Conservation (phyloP, 352 stramenopile species). For the Phytophthora colocasiae region DNA sequence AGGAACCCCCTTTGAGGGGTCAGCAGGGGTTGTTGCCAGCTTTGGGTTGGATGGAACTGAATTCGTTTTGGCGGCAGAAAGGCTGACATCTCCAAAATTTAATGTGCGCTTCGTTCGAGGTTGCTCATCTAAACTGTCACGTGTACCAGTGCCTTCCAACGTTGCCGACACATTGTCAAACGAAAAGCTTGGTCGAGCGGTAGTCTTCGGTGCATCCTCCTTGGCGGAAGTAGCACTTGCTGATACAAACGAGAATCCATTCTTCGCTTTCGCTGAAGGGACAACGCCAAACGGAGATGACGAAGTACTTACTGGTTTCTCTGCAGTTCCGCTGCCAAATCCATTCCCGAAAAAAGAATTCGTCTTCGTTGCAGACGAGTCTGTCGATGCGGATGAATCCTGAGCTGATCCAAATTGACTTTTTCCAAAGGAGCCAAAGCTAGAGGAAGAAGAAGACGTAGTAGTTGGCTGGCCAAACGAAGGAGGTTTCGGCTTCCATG, state of each 20-base stretch:
- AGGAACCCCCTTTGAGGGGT: slow-evolving; percentile 30
- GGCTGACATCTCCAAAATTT: slow-evolving; percentile 36
- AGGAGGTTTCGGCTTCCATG: slow-evolving; percentile 38
- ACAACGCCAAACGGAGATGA: slow-evolving; percentile 41
- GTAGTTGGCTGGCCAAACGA: slow-evolving; percentile 28
- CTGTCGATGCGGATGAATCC: slow-evolving; percentile 2
- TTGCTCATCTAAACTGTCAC: slow-evolving; percentile 10
- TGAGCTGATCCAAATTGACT: slow-evolving; percentile 31
- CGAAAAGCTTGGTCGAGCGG: slow-evolving; percentile 37
- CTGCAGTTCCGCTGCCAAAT: slow-evolving; percentile 21
- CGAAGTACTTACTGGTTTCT: slow-evolving; percentile 21
- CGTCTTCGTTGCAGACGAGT: slow-evolving; percentile 14
- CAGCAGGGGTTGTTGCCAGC: background rate
- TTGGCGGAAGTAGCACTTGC: slow-evolving; percentile 15
- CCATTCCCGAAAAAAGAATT: slow-evolving; percentile 29
- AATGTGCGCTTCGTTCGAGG: slow-evolving; percentile 41
- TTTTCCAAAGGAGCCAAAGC: slow-evolving; percentile 39
- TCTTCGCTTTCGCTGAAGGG: slow-evolving; percentile 27
- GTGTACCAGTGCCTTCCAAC: slow-evolving; percentile 13
- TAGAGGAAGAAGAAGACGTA: slow-evolving; percentile 30
- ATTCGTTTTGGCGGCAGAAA: slow-evolving; percentile 17
- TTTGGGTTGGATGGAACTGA: slow-evolving; percentile 17
- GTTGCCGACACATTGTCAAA: slow-evolving; percentile 33
- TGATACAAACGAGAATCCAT: slow-evolving; percentile 34
- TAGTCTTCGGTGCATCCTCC: slow-evolving; percentile 14